Conservation (phyloP, 1,139 yeast species). For the Blastobotrys elegans region DNA sequence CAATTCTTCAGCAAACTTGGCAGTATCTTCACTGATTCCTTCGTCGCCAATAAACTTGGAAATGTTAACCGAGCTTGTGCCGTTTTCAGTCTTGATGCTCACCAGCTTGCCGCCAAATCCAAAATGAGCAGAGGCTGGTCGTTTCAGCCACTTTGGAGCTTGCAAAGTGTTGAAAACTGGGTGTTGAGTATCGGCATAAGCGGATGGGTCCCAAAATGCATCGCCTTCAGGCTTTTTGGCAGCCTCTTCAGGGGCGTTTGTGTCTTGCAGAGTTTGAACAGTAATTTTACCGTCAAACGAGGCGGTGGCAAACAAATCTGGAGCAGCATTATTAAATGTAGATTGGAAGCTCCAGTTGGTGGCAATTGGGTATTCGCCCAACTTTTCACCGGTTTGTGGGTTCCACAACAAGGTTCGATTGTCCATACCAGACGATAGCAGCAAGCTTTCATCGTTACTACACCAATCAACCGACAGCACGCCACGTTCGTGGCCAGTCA, state of each 20-base stretch:
- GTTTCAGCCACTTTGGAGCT: conserved; percentile 85
- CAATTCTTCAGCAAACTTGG: conserved; percentile 55
- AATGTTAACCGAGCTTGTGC: conserved; percentile 45
- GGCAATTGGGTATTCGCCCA: conserved; percentile 87
- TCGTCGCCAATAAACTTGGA: conserved; percentile 45
- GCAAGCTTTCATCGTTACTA: conserved; percentile 65
- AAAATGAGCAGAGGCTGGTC: conserved; percentile 73
- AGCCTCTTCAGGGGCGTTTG: conserved; percentile 43
- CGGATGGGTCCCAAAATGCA: conserved; percentile 84
- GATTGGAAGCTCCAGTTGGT: conserved; percentile 94
- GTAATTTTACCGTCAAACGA: conserved; percentile 85
- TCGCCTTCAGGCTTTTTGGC: conserved; percentile 47
- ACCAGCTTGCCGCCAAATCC: conserved; percentile 94
- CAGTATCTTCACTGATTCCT: conserved; percentile 34
- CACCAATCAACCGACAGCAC: conserved; percentile 94
- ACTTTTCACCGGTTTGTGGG: conserved; percentile 54
- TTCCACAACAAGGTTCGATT: conserved; percentile 88
- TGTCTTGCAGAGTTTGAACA: conserved; percentile 84
- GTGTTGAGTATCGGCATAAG: conserved; percentile 63
- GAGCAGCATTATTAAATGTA: conserved; percentile 78
- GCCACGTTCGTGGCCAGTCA: conserved; percentile 84
- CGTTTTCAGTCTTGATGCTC: conserved; percentile 41
- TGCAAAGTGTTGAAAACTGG: conserved; percentile 57
- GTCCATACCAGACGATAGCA: conserved; percentile 89
- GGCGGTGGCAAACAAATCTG: conserved; percentile 90